These are phyloP conservation scores for Achaetomiella virescens DNA, from an alignment of 495 filamentous ascomycete species.

Conservation along the genomic window DNA sequence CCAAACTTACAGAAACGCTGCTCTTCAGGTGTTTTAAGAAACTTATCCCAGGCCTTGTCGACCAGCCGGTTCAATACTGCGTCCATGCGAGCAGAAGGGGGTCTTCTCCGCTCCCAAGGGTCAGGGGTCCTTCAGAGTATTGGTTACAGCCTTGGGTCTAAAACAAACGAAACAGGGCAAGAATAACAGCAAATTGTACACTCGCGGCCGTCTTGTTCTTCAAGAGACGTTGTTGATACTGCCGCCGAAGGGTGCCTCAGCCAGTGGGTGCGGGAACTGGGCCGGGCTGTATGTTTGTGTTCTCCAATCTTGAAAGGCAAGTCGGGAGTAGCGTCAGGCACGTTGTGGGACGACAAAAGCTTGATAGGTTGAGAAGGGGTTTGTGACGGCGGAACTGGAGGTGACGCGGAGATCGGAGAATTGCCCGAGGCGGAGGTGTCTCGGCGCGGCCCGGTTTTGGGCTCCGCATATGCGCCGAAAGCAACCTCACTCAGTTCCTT, in stretches of 20 bases:
- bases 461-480: not conserved
- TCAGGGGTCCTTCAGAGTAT: not conserved
- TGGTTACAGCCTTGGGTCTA: too few species aligned
- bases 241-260: too few species aligned
- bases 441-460: not conserved
- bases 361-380: not conserved
- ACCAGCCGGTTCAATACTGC: conserved; percentile 61
- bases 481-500: not conserved
- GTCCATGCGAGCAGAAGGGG: conserved; percentile 49
- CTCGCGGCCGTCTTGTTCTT: too few species aligned
- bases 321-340: not conserved
- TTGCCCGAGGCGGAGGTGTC: not conserved
- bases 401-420: not conserved
- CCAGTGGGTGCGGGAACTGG: too few species aligned
- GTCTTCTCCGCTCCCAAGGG: not conserved
- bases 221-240: too few species aligned
- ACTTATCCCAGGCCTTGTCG: conserved; percentile 63
- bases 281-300: not conserved
- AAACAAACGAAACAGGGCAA: too few species aligned
- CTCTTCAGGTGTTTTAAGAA: conserved; percentile 26
- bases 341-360: too few species aligned
- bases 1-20: conserved; percentile 35
- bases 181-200: too few species aligned
- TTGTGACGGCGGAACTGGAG: too few species aligned
- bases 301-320: not conserved